Base-by-base conservation (phyloP, 768 basidiomycete genomes). In the Macrolepiota albuminosa region DNA sequence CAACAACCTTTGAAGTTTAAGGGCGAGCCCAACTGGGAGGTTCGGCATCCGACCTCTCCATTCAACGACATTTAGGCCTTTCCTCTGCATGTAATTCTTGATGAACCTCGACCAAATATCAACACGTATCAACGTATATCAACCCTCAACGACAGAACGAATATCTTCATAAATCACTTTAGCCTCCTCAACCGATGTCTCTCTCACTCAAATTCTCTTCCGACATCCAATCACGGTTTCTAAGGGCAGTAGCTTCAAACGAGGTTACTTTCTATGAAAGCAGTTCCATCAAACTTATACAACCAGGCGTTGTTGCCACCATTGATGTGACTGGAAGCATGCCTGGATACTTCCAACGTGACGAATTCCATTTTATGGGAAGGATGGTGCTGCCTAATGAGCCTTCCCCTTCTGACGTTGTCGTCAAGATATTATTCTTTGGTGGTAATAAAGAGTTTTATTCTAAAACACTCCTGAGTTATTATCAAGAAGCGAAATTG, bases 21-120 rank as follows among this genome's bases (percentile, higher is more conserved):
- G 21, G 21, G 21, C 21, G 7, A 37, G 51, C 51, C 36, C 51
- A 26, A 26, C 14, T 52, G 8, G 36, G 51, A 39, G 51, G 36
- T 43, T 56, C 54, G 26, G 26, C 40, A n/a, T 56, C 40, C 13
- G 36, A 37, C 36, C 14, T 52, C 64, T 68, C 71, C 73, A 72
- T 61, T 73, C 73, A 13, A 82, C 54, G n/a, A 75, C 67, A 54
- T 74, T 68, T 9, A 79, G 70, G n/a, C 79, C 78, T 58, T 75
- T 70, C 3, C 77, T 70, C 6, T 68, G 61, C 40, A 74, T 67
- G 10, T 69, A 75, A n/a, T 80, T 72, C 56, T 78, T 69, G 24
- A 81, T 47, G 16, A 74, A 73, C 51, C 74, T 64, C 57, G 64
- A 21, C 21, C 21, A 21, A 21, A 21, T 21, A 21, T 21, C 21